Base-by-base conservation (phyloP, 495 filamentous ascomycete species). In the Bryoglossum gracile region DNA sequence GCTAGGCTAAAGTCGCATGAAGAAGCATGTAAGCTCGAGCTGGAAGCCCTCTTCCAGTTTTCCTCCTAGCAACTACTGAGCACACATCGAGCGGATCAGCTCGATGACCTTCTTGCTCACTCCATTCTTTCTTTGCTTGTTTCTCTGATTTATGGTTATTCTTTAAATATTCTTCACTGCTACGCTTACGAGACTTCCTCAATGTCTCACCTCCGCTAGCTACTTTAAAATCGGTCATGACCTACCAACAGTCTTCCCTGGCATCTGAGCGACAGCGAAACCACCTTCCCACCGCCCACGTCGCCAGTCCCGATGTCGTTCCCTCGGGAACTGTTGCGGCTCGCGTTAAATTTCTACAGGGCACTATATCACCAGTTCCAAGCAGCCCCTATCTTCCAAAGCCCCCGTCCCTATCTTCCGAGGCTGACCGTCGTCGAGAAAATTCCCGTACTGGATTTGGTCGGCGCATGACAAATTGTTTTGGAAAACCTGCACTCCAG, bases 271-370 rank as follows among this genome's bases (percentile, higher is more conserved):
- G 22, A 37, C 14, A 19, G 13, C 21, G 24, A 38, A 33, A 26
- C 23, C 18, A 17, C 17, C 18, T 23, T 8, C 32, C 38, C 18
- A 11, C 19, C 26, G 8, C 36, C 22, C 1, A 28, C 43, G n/a
- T 30, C 40, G 3, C n/a, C 28, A 1, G 10, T 38, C 8, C 19
- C 22, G 26, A 47, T 46, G 41, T 33, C 6, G 24, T 54, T 22
- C 53, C 49, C 38, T 24, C 34, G 18, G 57, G 57, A 8, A 60
- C 54, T 46, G 54, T 60, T 23, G 57, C 57, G 18, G 43, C 48
- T 19, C 50, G 54, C 22, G 26, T 60, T 30, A 19, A 28, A 17
- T 38, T 32, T 46, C 34, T 60, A 26, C 50, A 54, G 41, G 54
- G 24, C 10, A 24, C 48, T 40, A 25, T 38, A 17, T 16, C 18